These are phyloP conservation scores for Ganoderma multipileum DNA, from an alignment of 1,284 basidiomycete species.

Conservation along the genomic window DNA sequence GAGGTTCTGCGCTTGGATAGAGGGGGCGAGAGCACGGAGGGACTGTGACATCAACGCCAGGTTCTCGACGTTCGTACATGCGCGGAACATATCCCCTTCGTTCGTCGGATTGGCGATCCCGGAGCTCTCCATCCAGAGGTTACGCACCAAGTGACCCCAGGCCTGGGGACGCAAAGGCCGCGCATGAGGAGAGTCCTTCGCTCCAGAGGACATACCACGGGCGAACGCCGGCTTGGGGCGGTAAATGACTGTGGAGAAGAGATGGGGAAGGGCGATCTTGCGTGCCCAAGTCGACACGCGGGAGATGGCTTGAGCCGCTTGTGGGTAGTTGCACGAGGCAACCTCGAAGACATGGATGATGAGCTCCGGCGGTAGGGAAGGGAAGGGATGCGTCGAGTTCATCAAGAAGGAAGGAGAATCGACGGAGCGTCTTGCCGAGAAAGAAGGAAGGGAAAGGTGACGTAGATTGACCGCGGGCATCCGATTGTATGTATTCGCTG, in stretches of 20 bases:
- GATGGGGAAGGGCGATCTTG: conserved; percentile 31
- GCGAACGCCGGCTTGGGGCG: conserved; percentile 25
- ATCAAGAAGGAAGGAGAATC: not conserved
- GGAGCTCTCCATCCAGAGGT: conserved; percentile 37
- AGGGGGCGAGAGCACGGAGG: conserved; percentile 31
- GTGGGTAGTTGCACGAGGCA: conserved; percentile 28
- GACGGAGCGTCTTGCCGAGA: not conserved
- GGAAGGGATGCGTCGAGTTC: conserved; percentile 15
- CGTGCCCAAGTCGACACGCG: conserved; percentile 37
- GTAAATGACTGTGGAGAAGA: conserved; percentile 35
- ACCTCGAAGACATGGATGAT: conserved; percentile 34
- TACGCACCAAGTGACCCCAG: conserved; percentile 33
- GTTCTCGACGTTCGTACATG: conserved; percentile 35
- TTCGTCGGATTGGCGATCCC: conserved; percentile 29
- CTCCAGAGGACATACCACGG: conserved; percentile 20
- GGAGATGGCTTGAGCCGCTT: conserved; percentile 32
- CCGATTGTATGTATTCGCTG: not conserved
- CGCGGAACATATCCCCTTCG: conserved; percentile 32
- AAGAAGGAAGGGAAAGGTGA: not conserved
- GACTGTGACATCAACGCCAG: conserved; percentile 34
- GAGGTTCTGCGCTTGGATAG: conserved; percentile 21
- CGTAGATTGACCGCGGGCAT: conserved; percentile 4
- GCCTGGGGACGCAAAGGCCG: conserved; percentile 13
- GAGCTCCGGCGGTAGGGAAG: conserved; percentile 35
- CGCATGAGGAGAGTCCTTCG: not conserved